phyloP scores from a whole-genome alignment of 441 rosid genomes.

The Hypseocharis bilobata region DNA sequence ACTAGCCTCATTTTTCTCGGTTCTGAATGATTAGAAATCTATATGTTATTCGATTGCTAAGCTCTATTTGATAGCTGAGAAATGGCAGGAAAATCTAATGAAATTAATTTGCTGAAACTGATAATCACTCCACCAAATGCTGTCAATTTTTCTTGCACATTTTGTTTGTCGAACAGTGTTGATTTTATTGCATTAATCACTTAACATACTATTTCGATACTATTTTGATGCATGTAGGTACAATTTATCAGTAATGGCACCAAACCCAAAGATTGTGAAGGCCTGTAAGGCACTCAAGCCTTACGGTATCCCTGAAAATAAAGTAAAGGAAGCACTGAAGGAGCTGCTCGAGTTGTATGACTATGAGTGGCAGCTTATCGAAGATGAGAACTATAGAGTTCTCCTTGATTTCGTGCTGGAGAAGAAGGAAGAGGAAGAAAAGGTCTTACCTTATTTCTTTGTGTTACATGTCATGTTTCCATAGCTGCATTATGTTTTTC shows the following conservation, averaged over 20 bases:
- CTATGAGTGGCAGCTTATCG: background rate
- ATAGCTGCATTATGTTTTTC: background rate
- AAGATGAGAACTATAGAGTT: background rate
- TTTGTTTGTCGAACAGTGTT: background rate
- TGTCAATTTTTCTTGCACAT: background rate
- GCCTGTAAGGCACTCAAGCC: conserved; percentile 15
- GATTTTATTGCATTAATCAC: background rate
- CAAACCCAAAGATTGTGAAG: background rate
- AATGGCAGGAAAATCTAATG: background rate
- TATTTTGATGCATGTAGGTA: background rate
- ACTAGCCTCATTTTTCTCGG: no score
- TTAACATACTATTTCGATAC: background rate
- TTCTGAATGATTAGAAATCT: no score
- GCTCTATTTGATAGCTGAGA: background rate
- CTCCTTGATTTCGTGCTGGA: background rate
- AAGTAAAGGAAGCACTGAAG: conserved; percentile 5
- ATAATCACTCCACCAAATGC: background rate
- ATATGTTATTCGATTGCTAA: background rate
- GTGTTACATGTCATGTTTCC: background rate
- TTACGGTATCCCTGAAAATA: conserved; percentile 1
- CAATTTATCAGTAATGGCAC: background rate
- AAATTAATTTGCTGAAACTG: no score
- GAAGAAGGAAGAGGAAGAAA: background rate
- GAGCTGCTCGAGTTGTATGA: background rate
- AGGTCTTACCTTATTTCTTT: background rate